Evolutionary conservation across 345 rosid species (phyloP), one percentile per base, ranked within the genome.

Genomic region (Euphorbia peplus): DNA sequence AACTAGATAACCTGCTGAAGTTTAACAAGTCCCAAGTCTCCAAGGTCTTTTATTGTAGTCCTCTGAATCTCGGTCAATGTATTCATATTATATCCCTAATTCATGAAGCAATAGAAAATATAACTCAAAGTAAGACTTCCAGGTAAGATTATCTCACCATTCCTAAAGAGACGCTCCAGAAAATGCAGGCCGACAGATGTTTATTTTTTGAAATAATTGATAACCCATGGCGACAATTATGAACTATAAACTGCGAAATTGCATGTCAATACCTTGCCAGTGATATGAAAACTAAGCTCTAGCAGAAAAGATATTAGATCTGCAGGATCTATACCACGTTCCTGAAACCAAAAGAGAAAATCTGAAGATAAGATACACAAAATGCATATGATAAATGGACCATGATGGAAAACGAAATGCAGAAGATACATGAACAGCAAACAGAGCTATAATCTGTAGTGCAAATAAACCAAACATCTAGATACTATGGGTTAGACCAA

Each of bases 261-360:
- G 12, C 3, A 46, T 25, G n/a, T 42, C 29, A 64, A 48, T 88
- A 91, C 98, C 97, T 95, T 83, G 18, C 97, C 99, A 32, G 91
- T 81, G 25, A 82, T 85, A 74, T 95, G 99, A 78, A 95, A 95
- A 80, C 99, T 95, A 64, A 95, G 99, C 85, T 95, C 99, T 2
- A 95, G 83, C 78, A 95, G 81, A 84, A 95, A 95, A 4, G 97
- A 83, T 81, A 95, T 95, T 67, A 95, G 73, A 80, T 89, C 96
- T 19, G 96, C 85, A 61, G 93, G 85, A 71, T 91, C 96, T 61
- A 86, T 79, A 71, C 85, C 97, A 71, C 88, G 86, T 76, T 95
- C 96, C 97, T 91, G 88, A 75, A 81, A 50, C 78, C 68, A 68
- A 75, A 75, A 55, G 56, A 44, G 46, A 73, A 64, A 63, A 54